A percentile compares a stretch with the other conserved stretches of the same genome.
These are phyloP conservation scores for Calocybe gangraenosa DNA, from an alignment of 768 basidiomycete genomes.

Conservation along the genomic window DNA sequence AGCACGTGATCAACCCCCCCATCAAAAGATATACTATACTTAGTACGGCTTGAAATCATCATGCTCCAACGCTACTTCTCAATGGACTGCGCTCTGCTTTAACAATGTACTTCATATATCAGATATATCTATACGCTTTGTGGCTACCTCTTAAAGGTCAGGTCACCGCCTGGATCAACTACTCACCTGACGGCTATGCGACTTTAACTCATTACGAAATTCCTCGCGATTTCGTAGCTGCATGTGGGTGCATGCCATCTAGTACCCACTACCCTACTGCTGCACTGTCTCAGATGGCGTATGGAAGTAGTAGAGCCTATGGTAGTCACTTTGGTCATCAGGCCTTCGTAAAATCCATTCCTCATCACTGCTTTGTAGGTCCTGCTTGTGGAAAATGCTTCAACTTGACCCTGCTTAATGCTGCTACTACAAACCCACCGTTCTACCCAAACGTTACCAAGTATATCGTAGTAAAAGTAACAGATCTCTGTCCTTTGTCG, in stretches of 20 bases:
- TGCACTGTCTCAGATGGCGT: constrained; percentile 77
- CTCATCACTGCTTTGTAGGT: constrained; percentile 35
- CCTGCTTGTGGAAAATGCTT: constrained; percentile 79
- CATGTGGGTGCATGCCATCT: constrained; percentile 71
- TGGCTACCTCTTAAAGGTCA: constrained; percentile 4
- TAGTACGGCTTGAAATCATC: too few relatives aligned
- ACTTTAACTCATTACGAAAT: constrained; percentile 77
- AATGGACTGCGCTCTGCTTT: background rate
- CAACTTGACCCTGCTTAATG: constrained; percentile 67
- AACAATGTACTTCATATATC: constrained; percentile 2
- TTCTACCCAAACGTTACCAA: constrained; percentile 61
- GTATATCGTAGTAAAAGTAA: constrained; percentile 71
- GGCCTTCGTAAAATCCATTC: background rate
- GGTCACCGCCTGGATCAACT: constrained; percentile 53
- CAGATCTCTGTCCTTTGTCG: constrained; percentile 72
- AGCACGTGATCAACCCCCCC: too few relatives aligned
- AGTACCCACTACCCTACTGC: constrained; percentile 76
- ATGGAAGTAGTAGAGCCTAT: constrained; percentile 66
- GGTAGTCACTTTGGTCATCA: constrained; percentile 28
- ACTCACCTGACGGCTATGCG: constrained; percentile 57
- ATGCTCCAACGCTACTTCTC: background rate
- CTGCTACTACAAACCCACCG: constrained; percentile 61
- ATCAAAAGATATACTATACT: too few relatives aligned
- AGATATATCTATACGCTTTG: constrained; percentile 8
- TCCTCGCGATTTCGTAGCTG: constrained; percentile 53